Evolutionary conservation across 352 stramenopile genomes (phyloP).

Genomic region (Pythium aristosporum): DNA sequence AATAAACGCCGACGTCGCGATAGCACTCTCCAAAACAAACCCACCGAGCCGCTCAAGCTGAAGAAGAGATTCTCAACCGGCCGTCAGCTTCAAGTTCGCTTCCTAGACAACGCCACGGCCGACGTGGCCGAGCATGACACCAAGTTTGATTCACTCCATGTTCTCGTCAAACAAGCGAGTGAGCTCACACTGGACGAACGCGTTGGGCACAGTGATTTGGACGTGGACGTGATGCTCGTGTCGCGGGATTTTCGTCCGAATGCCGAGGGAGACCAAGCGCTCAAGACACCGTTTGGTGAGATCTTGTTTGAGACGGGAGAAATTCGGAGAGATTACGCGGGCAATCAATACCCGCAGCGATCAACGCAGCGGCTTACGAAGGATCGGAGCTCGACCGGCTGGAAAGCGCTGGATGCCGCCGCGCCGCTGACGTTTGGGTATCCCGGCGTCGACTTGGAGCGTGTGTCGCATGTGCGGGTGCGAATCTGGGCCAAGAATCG

Average conservation of each 20-base stretch:
- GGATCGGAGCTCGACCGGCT: slow-evolving; percentile 11
- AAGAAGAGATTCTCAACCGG: slow-evolving; percentile 5
- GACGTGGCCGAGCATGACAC: slow-evolving; percentile 37
- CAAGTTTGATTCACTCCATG: slow-evolving; percentile 42
- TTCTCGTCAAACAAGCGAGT: slow-evolving; percentile 50
- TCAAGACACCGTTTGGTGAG: slow-evolving; percentile 42
- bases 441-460: slow-evolving; percentile 42
- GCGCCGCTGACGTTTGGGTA: slow-evolving; percentile 31
- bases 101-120: slow-evolving; percentile 19
- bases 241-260: slow-evolving; percentile 51
- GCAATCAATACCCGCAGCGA: slow-evolving; percentile 31
- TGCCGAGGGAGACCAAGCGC: slow-evolving; percentile 16
- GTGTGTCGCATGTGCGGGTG: slow-evolving; percentile 40
- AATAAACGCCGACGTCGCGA: slow-evolving; percentile 17
- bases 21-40: slow-evolving; percentile 24
- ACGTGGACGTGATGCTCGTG: slow-evolving; percentile 43
- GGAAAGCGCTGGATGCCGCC: background rate
- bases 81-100: slow-evolving; percentile 20
- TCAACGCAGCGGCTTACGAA: slow-evolving; percentile 31
- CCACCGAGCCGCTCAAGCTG: slow-evolving; percentile 17
- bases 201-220: slow-evolving; percentile 28
- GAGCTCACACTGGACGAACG: slow-evolving; percentile 46
- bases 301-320: slow-evolving; percentile 41
- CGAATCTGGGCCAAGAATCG: slow-evolving; percentile 31
- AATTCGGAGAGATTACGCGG: slow-evolving; percentile 36